Conservation (phyloP, 306 rosid species). For the Crataegus laevigata region DNA sequence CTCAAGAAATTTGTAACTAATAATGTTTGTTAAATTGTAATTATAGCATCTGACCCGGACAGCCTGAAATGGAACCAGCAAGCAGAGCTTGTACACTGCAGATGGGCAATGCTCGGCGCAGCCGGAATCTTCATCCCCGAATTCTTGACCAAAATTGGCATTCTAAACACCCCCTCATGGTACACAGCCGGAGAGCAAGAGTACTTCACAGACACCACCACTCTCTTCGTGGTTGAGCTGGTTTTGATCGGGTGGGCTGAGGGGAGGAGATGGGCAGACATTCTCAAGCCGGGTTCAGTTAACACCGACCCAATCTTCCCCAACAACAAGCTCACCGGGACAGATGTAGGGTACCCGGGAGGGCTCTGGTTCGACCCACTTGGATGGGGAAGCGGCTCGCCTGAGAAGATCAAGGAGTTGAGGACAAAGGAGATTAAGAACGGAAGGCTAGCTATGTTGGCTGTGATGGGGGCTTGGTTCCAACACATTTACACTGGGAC, state of each 20-base stretch:
- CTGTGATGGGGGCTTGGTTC: constrained; percentile 78
- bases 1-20: not conserved
- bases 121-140: constrained; percentile 79
- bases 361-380: constrained; percentile 75
- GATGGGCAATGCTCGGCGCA: constrained; percentile 80
- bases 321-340: constrained; percentile 75
- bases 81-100: constrained; percentile 63
- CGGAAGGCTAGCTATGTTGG: constrained; percentile 72
- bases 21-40: not conserved
- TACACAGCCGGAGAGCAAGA: constrained; percentile 60
- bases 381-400: constrained; percentile 72
- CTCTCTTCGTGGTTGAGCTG: constrained; percentile 55
- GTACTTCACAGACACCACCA: constrained; percentile 71
- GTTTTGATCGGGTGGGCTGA: constrained; percentile 72
- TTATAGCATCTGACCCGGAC: constrained; percentile 62
- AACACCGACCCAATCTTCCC: constrained; percentile 77
- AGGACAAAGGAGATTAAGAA: constrained; percentile 77
- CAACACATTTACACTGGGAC: constrained; percentile 71
- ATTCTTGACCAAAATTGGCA: constrained; percentile 58
- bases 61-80: constrained; percentile 59
- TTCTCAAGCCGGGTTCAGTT: constrained; percentile 57
- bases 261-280: constrained; percentile 75
- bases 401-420: constrained; percentile 61
- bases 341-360: constrained; percentile 67
- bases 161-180: constrained; percentile 69